phyloP scores from a whole-genome alignment of 768 basidiomycete species.

The Rhodotorula diobovata region DNA sequence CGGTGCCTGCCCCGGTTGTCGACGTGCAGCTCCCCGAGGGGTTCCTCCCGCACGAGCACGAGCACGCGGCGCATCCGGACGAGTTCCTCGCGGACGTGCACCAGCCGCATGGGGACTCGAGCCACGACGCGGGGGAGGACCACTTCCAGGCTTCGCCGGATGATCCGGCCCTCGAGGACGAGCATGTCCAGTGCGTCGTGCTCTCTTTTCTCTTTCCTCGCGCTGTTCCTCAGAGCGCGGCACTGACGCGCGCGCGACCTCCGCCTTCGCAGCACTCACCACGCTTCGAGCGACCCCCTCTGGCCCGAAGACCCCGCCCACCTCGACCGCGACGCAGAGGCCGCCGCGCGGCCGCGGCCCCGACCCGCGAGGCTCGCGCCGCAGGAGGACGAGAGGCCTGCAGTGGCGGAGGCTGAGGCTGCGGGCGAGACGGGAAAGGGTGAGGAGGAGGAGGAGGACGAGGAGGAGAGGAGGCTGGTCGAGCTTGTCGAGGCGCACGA shows the following conservation, averaged over 20 bases:
- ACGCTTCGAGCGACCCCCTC: neutral
- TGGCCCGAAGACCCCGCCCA: neutral
- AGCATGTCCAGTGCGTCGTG: conserved; percentile 7
- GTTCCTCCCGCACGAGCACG: neutral
- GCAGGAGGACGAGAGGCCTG: neutral
- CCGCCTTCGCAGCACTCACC: neutral
- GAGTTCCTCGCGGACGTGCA: conserved; percentile 20
- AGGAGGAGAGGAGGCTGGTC: neutral
- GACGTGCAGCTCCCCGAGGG: conserved; percentile 15
- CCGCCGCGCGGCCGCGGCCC: neutral
- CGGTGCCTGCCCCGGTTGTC: neutral
- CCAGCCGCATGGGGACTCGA: neutral
- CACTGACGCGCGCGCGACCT: neutral
- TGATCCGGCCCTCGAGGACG: conserved; percentile 1
- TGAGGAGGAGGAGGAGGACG: neutral
- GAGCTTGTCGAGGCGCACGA: neutral
- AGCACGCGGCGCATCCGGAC: neutral
- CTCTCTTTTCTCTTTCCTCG: neutral
- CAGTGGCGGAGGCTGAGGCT: neutral
- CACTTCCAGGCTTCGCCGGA: neutral
- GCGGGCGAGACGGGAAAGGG: no score
- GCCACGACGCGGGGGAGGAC: conserved; percentile 4
- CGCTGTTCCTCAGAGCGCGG: neutral
- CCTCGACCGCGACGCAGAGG: neutral
- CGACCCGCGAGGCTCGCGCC: conserved; percentile 9